These are phyloP conservation scores for Penicillium griseofulvum DNA, from an alignment of 2,329 filamentous ascomycete genomes.

Conservation along the genomic window DNA sequence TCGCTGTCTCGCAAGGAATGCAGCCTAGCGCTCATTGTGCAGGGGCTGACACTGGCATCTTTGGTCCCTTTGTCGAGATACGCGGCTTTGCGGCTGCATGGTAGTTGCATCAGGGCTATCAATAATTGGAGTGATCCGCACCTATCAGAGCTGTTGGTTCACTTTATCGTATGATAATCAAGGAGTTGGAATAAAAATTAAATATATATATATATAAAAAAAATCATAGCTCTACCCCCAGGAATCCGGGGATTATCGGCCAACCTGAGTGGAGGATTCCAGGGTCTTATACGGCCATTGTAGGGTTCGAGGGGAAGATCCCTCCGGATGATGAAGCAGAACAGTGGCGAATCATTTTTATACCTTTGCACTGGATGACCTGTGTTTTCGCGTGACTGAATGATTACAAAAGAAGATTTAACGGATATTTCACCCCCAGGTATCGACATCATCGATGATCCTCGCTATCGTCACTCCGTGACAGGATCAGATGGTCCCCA, in stretches of 20 bases:
- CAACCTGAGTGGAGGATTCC: not conserved
- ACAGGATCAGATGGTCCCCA: conserved; percentile 6
- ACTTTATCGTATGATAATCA: not conserved
- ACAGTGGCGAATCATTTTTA: not conserved
- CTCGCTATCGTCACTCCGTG: conserved; percentile 15
- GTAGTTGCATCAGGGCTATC: conserved; percentile 9
- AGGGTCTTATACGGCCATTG: not conserved
- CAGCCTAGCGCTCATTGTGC: conserved; percentile 1
- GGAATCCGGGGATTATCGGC: conserved; percentile 5
- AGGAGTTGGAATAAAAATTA: no score
- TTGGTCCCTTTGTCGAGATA: conserved; percentile 4
- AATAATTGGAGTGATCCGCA: conserved; percentile 21
- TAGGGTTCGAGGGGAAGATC: not conserved
- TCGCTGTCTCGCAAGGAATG: conserved; percentile 4
- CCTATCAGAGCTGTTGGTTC: conserved; percentile 18
- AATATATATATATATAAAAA: no score
- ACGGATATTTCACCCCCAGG: conserved; percentile 5
- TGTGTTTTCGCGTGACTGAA: conserved; percentile 20
- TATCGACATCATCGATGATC: conserved; percentile 29
- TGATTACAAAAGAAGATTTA: conserved; percentile 16
- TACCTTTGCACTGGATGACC: not conserved
- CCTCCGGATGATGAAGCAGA: not conserved
- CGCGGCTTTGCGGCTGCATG: conserved; percentile 23
- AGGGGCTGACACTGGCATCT: conserved; percentile 7
- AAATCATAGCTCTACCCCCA: not conserved